A percentile compares a stretch with the other conserved stretches of the same genome.
These are phyloP conservation scores for Bryum argenteum DNA, from an alignment of 225 moss, liverwort and hornwort genomes.

Conservation along the genomic window DNA sequence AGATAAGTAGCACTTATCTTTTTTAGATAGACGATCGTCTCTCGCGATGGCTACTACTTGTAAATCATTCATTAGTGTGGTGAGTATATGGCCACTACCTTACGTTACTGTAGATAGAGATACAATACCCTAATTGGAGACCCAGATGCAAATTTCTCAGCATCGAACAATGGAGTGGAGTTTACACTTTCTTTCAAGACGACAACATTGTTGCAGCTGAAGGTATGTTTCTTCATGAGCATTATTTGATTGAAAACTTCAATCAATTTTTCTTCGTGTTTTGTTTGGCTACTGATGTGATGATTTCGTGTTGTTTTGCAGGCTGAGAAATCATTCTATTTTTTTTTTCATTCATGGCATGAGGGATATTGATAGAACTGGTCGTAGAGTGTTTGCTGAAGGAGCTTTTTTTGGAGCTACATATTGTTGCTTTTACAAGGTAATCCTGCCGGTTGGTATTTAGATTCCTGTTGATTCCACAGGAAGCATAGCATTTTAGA, in stretches of 20 bases:
- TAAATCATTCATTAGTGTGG: conserved; percentile 30
- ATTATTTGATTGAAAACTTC: not conserved
- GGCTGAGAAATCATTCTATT: conserved; percentile 24
- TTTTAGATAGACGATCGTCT: too few relatives aligned
- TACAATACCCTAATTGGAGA: conserved; percentile 14
- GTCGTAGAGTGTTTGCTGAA: conserved; percentile 23
- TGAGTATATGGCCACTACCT: conserved; percentile 14
- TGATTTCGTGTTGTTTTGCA: conserved; percentile 22
- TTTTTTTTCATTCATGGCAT: conserved; percentile 17
- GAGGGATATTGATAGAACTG: conserved; percentile 2
- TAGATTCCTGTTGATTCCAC: conserved; percentile 8
- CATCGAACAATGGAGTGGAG: conserved; percentile 30
- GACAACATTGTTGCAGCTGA: conserved; percentile 5
- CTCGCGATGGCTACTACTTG: conserved; percentile 15
- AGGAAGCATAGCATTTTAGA: conserved; percentile 3
- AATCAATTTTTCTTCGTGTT: not conserved
- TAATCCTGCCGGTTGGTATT: conserved; percentile 8
- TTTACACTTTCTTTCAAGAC: conserved; percentile 28
- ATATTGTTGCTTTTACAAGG: conserved; percentile 40
- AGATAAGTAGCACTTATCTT: conserved; percentile 6
- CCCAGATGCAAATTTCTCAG: conserved; percentile 46
- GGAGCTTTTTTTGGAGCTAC: conserved; percentile 42
- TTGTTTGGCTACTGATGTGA: conserved; percentile 1
- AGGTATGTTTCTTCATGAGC: conserved; percentile 35
- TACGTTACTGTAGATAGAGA: conserved; percentile 32